phyloP scores from a whole-genome alignment of 1,284 basidiomycete genomes.

The Ceratobasidium papillatum region DNA sequence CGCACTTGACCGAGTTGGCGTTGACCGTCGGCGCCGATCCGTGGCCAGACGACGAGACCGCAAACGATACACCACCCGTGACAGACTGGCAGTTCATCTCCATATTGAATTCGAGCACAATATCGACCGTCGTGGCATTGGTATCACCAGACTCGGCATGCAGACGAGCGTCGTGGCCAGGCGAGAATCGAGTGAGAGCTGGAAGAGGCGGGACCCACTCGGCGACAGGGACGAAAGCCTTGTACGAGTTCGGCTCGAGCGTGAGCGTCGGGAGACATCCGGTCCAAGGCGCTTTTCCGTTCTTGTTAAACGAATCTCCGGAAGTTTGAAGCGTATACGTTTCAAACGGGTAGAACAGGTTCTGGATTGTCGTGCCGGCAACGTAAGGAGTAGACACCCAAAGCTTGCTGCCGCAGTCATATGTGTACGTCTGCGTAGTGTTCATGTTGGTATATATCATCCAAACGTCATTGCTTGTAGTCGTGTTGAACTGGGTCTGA shows the following conservation, averaged over 20 bases:
- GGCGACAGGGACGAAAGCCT: slow-evolving; percentile 72
- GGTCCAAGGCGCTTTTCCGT: slow-evolving; percentile 66
- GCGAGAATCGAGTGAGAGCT: slow-evolving; percentile 77
- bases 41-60: slow-evolving; percentile 73
- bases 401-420: slow-evolving; percentile 63
- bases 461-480: slow-evolving; percentile 75
- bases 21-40: slow-evolving; percentile 63
- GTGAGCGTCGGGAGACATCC: slow-evolving; percentile 76
- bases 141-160: slow-evolving; percentile 58
- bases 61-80: slow-evolving; percentile 67
- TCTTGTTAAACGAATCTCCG: slow-evolving; percentile 64
- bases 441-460: slow-evolving; percentile 88
- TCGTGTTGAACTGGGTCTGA: slow-evolving; percentile 64
- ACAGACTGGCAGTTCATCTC: slow-evolving; percentile 78
- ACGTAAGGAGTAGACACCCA: slow-evolving; percentile 83
- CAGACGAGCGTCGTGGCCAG: slow-evolving; percentile 85
- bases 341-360: slow-evolving; percentile 86
- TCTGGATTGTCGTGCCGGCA: slow-evolving; percentile 68
- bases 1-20: slow-evolving; percentile 59
- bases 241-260: slow-evolving; percentile 80
- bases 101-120: slow-evolving; percentile 80
- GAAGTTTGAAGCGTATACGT: slow-evolving; percentile 73
- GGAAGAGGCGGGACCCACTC: slow-evolving; percentile 77
- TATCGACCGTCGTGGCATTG: slow-evolving; percentile 69
- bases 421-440: slow-evolving; percentile 66